Conservation (phyloP, 2,329 filamentous ascomycete species). For the Diplodia intermedia region DNA sequence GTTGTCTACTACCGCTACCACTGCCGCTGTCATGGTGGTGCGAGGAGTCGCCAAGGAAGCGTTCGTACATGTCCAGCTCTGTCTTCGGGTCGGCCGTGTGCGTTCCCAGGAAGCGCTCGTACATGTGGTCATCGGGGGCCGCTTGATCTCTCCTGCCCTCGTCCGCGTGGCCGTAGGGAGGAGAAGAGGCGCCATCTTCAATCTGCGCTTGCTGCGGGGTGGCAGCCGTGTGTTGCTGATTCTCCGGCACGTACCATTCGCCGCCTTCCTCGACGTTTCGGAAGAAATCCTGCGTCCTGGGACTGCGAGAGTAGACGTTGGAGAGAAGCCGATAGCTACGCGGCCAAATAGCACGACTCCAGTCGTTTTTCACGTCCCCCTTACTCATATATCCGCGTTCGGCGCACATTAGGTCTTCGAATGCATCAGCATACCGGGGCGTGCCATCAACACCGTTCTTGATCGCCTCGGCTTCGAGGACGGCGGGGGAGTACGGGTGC, state of each 20-base stretch:
- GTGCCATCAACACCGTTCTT: constrained; percentile 54
- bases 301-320: constrained; percentile 22
- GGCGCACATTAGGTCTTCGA: constrained; percentile 64
- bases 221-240: background rate
- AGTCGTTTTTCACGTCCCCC: background rate
- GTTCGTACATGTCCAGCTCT: constrained; percentile 63
- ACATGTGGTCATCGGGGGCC: constrained; percentile 38
- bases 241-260: constrained; percentile 26
- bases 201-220: background rate
- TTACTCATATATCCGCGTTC: constrained; percentile 33
- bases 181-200: background rate
- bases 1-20: background rate
- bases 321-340: constrained; percentile 28
- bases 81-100: constrained; percentile 40
- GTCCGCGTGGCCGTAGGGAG: background rate
- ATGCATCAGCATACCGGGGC: constrained; percentile 55
- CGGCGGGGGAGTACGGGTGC: constrained; percentile 60
- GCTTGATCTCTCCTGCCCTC: background rate
- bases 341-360: constrained; percentile 54
- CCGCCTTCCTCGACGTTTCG: constrained; percentile 20
- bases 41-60: constrained; percentile 49
- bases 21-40: background rate
- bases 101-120: constrained; percentile 55
- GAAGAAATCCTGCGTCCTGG: constrained; percentile 40
- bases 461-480: constrained; percentile 57